phyloP scores from a whole-genome alignment of 2,329 filamentous ascomycete species.

The Ophiostoma montium region DNA sequence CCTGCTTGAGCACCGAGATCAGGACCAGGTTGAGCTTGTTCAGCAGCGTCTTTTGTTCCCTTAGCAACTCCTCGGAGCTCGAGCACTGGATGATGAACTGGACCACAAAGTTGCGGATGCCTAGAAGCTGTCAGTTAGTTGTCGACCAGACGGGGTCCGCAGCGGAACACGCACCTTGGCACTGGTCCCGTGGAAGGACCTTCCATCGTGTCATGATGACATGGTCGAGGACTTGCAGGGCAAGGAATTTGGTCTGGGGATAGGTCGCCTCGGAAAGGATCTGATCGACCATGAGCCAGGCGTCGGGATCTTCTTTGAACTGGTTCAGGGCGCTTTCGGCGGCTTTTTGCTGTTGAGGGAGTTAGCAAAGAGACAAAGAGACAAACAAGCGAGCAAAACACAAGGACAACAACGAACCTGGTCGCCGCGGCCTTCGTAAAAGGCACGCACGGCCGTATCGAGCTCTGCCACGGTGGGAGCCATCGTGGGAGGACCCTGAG shows the following conservation, averaged over 20 bases:
- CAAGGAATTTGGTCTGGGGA: conserved; percentile 93
- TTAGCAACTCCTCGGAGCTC: conserved; percentile 74
- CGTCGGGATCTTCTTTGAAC: conserved; percentile 98
- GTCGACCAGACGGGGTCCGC: no score
- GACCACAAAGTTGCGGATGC: conserved; percentile 97
- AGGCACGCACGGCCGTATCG: conserved; percentile 89
- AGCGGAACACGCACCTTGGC: conserved; percentile 69
- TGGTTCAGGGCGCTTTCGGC: conserved; percentile 88
- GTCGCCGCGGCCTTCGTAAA: conserved; percentile 93
- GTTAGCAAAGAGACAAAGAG: conserved; percentile 21
- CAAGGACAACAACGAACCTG: conserved; percentile 45
- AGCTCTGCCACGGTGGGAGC: conserved; percentile 76
- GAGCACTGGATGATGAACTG: conserved; percentile 96
- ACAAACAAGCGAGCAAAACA: background rate
- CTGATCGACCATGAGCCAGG: conserved; percentile 94
- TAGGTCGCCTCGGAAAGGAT: conserved; percentile 89
- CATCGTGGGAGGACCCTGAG: conserved; percentile 29
- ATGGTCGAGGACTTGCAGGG: conserved; percentile 91
- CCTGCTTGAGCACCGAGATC: conserved; percentile 94
- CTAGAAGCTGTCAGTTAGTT: no score
- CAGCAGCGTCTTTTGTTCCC: conserved; percentile 71
- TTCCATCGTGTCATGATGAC: conserved; percentile 99
- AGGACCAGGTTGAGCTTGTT: conserved; percentile 98
- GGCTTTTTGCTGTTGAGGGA: conserved; percentile 66
- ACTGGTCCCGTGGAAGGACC: conserved; percentile 88